These are phyloP conservation scores for Atkinsonella hypoxylon DNA, from an alignment of 2,329 filamentous ascomycete species.

Conservation along the genomic window DNA sequence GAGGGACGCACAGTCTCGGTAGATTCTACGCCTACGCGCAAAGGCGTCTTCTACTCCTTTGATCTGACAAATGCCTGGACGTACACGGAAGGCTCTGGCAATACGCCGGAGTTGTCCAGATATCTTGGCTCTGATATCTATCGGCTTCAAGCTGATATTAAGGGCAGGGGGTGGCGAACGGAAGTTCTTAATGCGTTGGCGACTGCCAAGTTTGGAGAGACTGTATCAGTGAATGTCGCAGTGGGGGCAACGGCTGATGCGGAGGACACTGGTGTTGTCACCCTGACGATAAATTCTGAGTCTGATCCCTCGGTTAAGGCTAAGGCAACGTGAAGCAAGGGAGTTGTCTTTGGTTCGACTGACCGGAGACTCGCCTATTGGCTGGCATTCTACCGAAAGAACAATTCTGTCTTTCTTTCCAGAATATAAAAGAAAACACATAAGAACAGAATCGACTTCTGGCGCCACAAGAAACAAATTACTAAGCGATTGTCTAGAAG, in stretches of 20 bases:
- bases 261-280: constrained; percentile 25
- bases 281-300: constrained; percentile 32
- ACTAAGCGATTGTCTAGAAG: too few species aligned
- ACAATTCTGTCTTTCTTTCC: too few species aligned
- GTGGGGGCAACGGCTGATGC: constrained; percentile 23
- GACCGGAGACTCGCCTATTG: too few species aligned
- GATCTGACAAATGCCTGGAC: constrained; percentile 33
- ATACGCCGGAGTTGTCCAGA: constrained; percentile 20
- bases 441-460: too few species aligned
- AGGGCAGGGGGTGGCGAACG: constrained; percentile 33
- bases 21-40: constrained; percentile 14
- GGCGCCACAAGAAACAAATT: too few species aligned
- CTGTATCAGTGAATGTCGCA: constrained; percentile 27
- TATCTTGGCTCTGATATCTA: constrained; percentile 35
- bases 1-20: constrained; percentile 19
- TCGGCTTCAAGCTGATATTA: constrained; percentile 30
- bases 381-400: too few species aligned
- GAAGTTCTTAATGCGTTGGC: constrained; percentile 29
- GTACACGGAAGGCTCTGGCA: constrained; percentile 13
- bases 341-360: too few species aligned
- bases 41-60: constrained; percentile 33
- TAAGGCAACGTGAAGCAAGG: constrained; percentile 14
- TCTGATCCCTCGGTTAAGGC: constrained; percentile 22
- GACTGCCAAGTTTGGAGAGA: constrained; percentile 27
- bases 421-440: too few species aligned